Conservation (phyloP, 768 basidiomycete genomes). For the Tulasnella sp. region DNA sequence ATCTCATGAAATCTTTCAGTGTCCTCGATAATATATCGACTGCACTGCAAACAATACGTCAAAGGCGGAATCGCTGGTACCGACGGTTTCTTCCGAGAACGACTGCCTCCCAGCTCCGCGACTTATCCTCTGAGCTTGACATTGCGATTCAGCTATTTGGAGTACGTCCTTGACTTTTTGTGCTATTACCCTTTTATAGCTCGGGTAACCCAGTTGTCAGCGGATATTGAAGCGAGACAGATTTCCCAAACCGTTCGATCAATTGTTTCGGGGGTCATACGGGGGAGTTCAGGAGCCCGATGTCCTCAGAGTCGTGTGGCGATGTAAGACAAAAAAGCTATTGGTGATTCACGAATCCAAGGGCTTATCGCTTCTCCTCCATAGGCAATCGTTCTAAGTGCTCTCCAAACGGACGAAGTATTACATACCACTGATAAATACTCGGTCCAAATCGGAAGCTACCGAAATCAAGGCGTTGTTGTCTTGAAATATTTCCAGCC, state of each 20-base stretch:
- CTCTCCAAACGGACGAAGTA: background rate
- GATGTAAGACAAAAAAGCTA: background rate
- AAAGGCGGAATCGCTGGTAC: fast-evolving
- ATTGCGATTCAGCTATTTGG: background rate
- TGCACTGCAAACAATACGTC: background rate
- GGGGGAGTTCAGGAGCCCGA: too few relatives aligned
- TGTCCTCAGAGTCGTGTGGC: too few relatives aligned
- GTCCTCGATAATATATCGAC: background rate
- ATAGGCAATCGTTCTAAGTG: background rate
- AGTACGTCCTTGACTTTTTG: background rate
- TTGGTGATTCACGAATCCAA: too few relatives aligned
- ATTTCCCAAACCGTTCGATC: too few relatives aligned
- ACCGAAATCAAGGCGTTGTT: background rate
- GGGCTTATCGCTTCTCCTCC: background rate
- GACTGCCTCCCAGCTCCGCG: background rate
- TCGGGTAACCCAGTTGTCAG: too few relatives aligned
- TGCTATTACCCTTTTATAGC: background rate
- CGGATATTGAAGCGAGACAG: too few relatives aligned
- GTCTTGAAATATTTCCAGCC: background rate
- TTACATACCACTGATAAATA: background rate
- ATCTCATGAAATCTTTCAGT: background rate
- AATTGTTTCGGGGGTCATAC: too few relatives aligned
- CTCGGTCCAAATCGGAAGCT: background rate
- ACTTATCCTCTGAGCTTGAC: background rate
- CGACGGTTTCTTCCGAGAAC: background rate